phyloP scores from a whole-genome alignment of 2,329 filamentous ascomycete species.

The Geosmithia putterillii region DNA sequence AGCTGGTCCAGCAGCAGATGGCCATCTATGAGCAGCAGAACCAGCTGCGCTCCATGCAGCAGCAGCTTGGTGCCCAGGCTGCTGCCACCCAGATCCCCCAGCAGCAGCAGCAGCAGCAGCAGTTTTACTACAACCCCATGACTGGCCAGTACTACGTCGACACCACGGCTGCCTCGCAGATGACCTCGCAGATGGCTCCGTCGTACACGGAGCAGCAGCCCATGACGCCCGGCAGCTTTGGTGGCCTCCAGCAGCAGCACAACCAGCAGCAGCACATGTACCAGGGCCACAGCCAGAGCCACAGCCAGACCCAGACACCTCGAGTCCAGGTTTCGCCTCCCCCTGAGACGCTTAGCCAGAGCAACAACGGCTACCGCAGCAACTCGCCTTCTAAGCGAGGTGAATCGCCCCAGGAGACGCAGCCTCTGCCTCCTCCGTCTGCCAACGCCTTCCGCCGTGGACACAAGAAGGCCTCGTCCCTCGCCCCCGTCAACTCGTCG shows the following conservation, averaged over 20 bases:
- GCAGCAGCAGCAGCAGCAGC: slow-evolving; percentile 55
- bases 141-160: slow-evolving; percentile 81
- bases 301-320: slow-evolving; percentile 42
- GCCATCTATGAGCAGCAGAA: slow-evolving; percentile 33
- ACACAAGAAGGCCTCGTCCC: slow-evolving; percentile 80
- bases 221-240: slow-evolving; percentile 15
- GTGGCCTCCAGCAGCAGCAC: slow-evolving; percentile 8
- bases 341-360: slow-evolving; percentile 35
- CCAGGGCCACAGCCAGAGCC: slow-evolving; percentile 5
- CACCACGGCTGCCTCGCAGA: slow-evolving; percentile 36
- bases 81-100: slow-evolving; percentile 47
- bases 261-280: slow-evolving; percentile 27
- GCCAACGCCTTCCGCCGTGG: slow-evolving; percentile 86
- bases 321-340: slow-evolving; percentile 76
- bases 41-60: slow-evolving; percentile 25
- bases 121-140: slow-evolving; percentile 74
- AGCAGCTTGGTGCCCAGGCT: slow-evolving; percentile 22
- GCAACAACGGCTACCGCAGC: slow-evolving; percentile 40
- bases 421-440: slow-evolving; percentile 73
- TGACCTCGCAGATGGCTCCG: slow-evolving; percentile 14
- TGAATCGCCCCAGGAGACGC: slow-evolving; percentile 54
- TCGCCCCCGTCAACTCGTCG: slow-evolving; percentile 45
- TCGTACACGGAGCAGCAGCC: slow-evolving; percentile 32
- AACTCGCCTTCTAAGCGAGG: slow-evolving; percentile 54
- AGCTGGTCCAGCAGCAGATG: slow-evolving; percentile 34